Conservation (phyloP, 108 stramenopile genomes). For the Cyclotella choctawhatcheeana region DNA sequence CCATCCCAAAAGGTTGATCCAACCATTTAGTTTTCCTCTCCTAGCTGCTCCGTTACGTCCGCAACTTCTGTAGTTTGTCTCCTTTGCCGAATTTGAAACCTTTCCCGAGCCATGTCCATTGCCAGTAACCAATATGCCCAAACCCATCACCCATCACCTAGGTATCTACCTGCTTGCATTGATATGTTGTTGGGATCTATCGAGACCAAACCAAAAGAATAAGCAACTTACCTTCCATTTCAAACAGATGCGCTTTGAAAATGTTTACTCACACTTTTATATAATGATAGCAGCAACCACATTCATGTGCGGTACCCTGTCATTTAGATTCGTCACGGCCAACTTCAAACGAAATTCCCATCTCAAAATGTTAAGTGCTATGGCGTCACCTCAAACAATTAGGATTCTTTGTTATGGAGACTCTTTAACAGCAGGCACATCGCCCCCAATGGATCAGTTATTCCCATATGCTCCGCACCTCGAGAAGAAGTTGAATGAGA, state of each 20-base stretch:
- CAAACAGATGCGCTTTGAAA: not conserved
- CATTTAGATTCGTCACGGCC: not conserved
- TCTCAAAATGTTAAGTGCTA: conserved; percentile 4
- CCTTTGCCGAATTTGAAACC: too few relatives aligned
- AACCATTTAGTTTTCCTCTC: too few relatives aligned
- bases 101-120: too few relatives aligned
- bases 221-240: not conserved
- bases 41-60: too few relatives aligned
- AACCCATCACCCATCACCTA: too few relatives aligned
- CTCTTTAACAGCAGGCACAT: conserved; percentile 78
- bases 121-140: too few relatives aligned
- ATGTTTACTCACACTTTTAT: not conserved
- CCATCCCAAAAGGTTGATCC: too few relatives aligned
- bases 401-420: conserved; percentile 79
- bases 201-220: too few relatives aligned
- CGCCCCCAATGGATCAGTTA: conserved; percentile 40
- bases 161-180: too few relatives aligned
- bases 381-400: not conserved
- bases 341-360: not conserved
- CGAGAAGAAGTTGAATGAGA: conserved; percentile 48
- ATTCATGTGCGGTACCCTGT: conserved; percentile 2
- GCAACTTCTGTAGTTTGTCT: too few relatives aligned
- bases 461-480: conserved; percentile 74
- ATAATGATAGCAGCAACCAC: conserved; percentile 4
- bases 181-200: too few relatives aligned